Evolutionary conservation across 352 stramenopile species (phyloP), one percentile per base, ranked within the genome.

Genomic region (Thraustotheca clavata): DNA sequence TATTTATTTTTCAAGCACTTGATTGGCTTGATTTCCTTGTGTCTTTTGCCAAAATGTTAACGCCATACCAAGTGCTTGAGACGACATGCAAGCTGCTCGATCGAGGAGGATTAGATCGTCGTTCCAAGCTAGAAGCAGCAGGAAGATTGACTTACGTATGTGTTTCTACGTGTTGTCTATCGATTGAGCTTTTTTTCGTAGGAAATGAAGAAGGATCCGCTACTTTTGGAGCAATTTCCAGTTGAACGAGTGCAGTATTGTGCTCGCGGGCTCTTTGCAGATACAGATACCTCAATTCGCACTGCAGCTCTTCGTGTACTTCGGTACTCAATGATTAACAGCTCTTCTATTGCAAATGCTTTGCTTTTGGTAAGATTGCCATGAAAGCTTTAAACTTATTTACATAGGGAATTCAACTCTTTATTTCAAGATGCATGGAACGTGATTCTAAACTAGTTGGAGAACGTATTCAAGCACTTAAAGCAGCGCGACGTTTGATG

Each of bases 61-160:
- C 57, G 20, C 35, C 57, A 46, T 65, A 65, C 32, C 57, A 65
- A 16, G 57, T 65, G 33, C 75, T 94, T 50, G 76, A 72, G 26
- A 81, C 83, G 59, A 92, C 91, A 67, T 94, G 86, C 70, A 79
- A 75, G 62, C 78, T 93, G 46, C 87, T 94, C 22, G 86, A 94
- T 59, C 82, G 79, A 43, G 83, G 86, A 22, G 88, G 76, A 20
- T 63, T 94, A 46, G 86, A 94, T 60, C 81, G 86, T 62, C 91
- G 91, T 70, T 89, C 86, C 46, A 94, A 94, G 68, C 79, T 94
- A 26, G 86, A 94, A 65, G 91, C 83, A 47, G 88, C 79, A 2
- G 86, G 86, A 3, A 79, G 86, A 16, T 73, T 94, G 46, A 91
- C 81, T 67, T 83, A 91, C 72, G 80, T 89, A 76, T 41, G n/a